These are phyloP conservation scores for Vigna mungo DNA, from an alignment of 306 rosid genomes.

Conservation along the genomic window DNA sequence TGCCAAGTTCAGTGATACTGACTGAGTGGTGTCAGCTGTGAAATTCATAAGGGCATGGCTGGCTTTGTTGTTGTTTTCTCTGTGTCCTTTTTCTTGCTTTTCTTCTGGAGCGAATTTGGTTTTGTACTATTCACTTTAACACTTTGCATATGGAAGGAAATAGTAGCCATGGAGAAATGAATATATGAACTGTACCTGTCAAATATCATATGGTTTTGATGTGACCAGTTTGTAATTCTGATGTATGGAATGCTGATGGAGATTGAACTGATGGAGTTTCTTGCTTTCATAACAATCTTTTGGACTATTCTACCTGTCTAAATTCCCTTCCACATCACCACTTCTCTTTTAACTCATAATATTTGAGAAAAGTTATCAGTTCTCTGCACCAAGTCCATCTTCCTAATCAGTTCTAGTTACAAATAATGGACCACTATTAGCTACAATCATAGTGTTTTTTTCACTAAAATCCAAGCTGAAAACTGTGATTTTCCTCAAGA, in stretches of 20 bases:
- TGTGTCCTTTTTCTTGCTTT: background rate
- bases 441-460: background rate
- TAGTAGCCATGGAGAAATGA: slow-evolving; percentile 5
- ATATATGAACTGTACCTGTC: slow-evolving; percentile 1
- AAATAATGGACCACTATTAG: background rate
- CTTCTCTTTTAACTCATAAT: background rate
- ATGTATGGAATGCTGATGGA: background rate
- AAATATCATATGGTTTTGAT: slow-evolving; percentile 10
- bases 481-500: too few relatives aligned
- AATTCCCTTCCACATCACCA: background rate
- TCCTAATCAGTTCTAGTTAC: background rate
- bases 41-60: background rate
- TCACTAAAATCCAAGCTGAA: too few relatives aligned
- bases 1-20: background rate
- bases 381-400: background rate
- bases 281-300: slow-evolving; percentile 1
- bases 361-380: background rate
- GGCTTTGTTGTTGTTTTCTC: background rate
- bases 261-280: background rate
- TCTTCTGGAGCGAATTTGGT: background rate
- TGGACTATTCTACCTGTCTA: background rate
- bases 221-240: background rate
- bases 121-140: background rate
- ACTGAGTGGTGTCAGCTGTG: background rate
- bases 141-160: slow-evolving; percentile 2